Conservation (phyloP, 2,329 filamentous ascomycete species). For the Colletotrichum sansevieriae region DNA sequence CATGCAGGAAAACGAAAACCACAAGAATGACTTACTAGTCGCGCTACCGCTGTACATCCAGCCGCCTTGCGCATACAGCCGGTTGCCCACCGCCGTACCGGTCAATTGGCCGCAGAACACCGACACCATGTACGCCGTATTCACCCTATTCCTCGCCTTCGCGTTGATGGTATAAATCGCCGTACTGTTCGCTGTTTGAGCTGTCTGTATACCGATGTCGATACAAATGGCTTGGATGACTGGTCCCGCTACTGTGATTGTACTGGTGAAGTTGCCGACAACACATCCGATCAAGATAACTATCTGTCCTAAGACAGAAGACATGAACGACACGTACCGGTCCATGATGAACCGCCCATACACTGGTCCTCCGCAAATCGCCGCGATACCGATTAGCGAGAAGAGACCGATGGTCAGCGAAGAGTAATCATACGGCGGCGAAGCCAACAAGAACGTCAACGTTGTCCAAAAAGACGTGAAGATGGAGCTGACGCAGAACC, state of each 20-base stretch:
- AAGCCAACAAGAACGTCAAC: constrained; percentile 82
- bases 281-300: constrained; percentile 72
- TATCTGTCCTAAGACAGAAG: constrained; percentile 72
- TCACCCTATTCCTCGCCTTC: constrained; percentile 79
- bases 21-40: constrained; percentile 50
- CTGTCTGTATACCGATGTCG: constrained; percentile 79
- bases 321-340: constrained; percentile 75
- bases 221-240: constrained; percentile 78
- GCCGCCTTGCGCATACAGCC: constrained; percentile 64
- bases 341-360: constrained; percentile 80
- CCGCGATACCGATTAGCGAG: constrained; percentile 79
- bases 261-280: constrained; percentile 78
- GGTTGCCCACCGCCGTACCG: constrained; percentile 72
- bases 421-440: constrained; percentile 75
- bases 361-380: constrained; percentile 76
- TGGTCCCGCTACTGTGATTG: constrained; percentile 76
- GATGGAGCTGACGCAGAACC: constrained; percentile 68
- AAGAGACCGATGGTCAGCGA: constrained; percentile 82
- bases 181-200: constrained; percentile 79
- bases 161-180: constrained; percentile 80
- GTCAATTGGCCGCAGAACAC: constrained; percentile 82
- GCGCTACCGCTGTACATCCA: constrained; percentile 63
- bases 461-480: constrained; percentile 73
- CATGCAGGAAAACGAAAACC: neutral
- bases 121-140: constrained; percentile 85